Evolutionary conservation across 257 asterid species (phyloP), one percentile per base, ranked within the genome.

Genomic region (Capsicum baccatum): DNA sequence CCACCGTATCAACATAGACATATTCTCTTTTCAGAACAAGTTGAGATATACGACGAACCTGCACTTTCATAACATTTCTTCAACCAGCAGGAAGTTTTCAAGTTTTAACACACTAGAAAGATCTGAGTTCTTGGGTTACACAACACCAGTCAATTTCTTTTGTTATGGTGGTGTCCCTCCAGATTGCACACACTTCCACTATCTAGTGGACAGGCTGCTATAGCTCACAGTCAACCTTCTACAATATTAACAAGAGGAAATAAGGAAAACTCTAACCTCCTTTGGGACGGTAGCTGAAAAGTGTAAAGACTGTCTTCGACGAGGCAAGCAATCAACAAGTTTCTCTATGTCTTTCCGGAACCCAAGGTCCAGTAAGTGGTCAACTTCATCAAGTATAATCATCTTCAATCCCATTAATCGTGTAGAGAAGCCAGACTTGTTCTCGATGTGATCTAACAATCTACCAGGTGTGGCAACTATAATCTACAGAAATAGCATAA

Each of bases 391-490:
- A 60, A 97, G 91, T 82, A 97, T 91, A 85, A 97, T 94, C 98
- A 95, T 94, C 83, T 91, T 91, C 88, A 95, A 90, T 87, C 96
- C 92, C 98, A 95, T 95, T 86, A 97, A 91, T 21, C 97, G 97
- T 73, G 88, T 86, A n/a, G 98, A 94, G 83, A 97, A 89, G 83
- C 94, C 93, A 86, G 99, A 94, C 91, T 94, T 97, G 92, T 92
- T 95, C 90, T 95, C 99, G 58, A 97, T 85, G 88, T 97, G 99
- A 87, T 97, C 99, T 88, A 97, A 85, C 86, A 97, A 89, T 90
- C 98, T 94, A 89, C 98, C 97, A 57, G 99, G 99, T 83, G 99
- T 97, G 26, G 98, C 99, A 78, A 97, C 93, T 83, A 97, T 89
- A 85, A 96, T 93, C 98, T 94, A 91, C 90, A 90, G 78, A 86